Evolutionary conservation across 2,329 filamentous ascomycete species (phyloP).

Genomic region (Xylaria sp.): DNA sequence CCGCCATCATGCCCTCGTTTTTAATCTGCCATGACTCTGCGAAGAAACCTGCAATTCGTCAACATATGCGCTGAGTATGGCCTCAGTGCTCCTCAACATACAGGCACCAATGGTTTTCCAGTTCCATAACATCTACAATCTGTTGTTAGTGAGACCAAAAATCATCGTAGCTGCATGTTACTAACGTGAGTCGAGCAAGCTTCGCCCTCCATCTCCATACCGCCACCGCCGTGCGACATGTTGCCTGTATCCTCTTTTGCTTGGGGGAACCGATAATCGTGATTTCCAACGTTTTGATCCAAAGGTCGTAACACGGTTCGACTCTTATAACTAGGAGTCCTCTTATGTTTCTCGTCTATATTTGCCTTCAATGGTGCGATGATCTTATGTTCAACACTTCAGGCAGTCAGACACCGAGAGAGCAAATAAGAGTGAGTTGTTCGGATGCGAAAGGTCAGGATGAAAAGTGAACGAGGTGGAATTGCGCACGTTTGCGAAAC

Average conservation of each 20-base stretch:
- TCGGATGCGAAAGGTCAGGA: not conserved
- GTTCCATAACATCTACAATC: conserved; percentile 51
- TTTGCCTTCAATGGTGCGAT: not conserved
- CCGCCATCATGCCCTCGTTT: conserved; percentile 49
- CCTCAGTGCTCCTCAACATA: conserved; percentile 25
- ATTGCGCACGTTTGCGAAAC: conserved; percentile 11
- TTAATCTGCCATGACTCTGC: conserved; percentile 48
- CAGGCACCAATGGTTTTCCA: conserved; percentile 51
- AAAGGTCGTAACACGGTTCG: not conserved
- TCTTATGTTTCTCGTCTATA: not conserved
- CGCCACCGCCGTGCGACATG: conserved; percentile 12
- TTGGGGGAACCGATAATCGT: not conserved
- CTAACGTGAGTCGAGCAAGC: conserved; percentile 22
- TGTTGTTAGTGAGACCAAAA: conserved; percentile 20
- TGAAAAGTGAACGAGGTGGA: not conserved
- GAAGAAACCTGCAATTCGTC: conserved; percentile 42
- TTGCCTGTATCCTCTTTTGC: not conserved
- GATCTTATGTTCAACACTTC: not conserved
- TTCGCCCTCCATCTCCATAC: conserved; percentile 33
- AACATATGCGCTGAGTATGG: not conserved
- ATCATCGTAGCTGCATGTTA: not conserved
- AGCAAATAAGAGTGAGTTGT: conserved; percentile 9
- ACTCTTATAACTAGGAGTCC: not conserved
- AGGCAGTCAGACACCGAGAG: not conserved
- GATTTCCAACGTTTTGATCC: not conserved